Base-by-base conservation (phyloP, 306 rosid species). In the Pterocarpus macrocarpus region DNA sequence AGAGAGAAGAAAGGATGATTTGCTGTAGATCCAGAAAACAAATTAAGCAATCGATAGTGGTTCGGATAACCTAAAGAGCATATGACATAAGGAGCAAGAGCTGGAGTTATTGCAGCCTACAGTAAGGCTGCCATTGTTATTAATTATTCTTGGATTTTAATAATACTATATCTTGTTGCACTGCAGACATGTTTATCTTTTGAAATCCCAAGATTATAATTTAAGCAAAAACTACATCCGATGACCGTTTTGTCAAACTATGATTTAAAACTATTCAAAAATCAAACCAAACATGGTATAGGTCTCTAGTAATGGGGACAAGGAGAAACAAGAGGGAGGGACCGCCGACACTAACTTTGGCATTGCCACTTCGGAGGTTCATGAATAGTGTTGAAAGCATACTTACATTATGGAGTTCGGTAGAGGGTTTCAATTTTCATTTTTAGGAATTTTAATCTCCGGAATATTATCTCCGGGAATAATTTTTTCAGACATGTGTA, bases 231-330 rank as follows among this genome's bases (percentile, higher is more conserved):
- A 22, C 28, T 22, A 22, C 28, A 1, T 22, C 28, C 28, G 1
- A 22, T 22, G 28, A 22, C 28, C 28, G 28, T 22, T 22, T 22
- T 22, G 28, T 22, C 28, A 22, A 22, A 22, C 28, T 22, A 22
- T 22, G 28, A 22, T 22, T 22, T 22, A 22, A 22, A 22, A 22
- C 28, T 22, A 22, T 22, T 1, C 28, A 22, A 22, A 22, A 22
- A 22, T 22, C 28, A 22, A 22, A 22, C 28, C 28, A 22, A 22
- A 22, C 28, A 22, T 22, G 82, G 83, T 55, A 57, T 69, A 74
- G 67, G 83, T 73, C 81, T 43, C 61, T 81, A 22, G 50, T 33
- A 68, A 55, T 35, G 64, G 64, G 65, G 69, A 50, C 81, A 77
- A 39, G n/a, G 38, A 22, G 28, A 22, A 33, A 47, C n/a, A 55